phyloP scores from a whole-genome alignment of 2,329 filamentous ascomycete species.

The Verticillium longisporum region DNA sequence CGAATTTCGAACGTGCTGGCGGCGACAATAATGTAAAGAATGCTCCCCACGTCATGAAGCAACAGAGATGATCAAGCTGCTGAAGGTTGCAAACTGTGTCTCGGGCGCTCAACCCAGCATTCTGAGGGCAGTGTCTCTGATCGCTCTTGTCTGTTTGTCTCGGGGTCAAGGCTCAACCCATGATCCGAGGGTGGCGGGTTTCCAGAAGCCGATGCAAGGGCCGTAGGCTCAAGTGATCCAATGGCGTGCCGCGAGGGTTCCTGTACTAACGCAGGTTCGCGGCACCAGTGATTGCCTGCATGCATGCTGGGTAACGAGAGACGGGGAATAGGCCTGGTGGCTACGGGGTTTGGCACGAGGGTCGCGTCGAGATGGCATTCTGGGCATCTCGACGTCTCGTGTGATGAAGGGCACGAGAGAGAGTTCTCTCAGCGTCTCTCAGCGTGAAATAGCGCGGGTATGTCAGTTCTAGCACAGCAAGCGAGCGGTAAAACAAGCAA shows the following conservation, averaged over 20 bases:
- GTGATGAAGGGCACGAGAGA: too few species aligned
- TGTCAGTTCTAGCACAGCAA: too few species aligned
- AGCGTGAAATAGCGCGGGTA: too few species aligned
- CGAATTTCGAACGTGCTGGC: not conserved
- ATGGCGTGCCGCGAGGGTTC: not conserved
- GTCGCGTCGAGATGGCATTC: not conserved
- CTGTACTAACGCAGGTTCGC: slow-evolving; percentile 1
- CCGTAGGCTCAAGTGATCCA: not conserved
- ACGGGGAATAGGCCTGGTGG: not conserved
- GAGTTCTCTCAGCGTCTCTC: too few species aligned
- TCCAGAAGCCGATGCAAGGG: slow-evolving; percentile 3
- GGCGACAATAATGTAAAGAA: not conserved
- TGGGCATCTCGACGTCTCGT: not conserved
- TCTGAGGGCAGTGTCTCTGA: not conserved
- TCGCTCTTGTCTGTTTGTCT: too few species aligned
- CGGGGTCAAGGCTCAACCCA: not conserved
- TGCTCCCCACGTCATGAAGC: not conserved
- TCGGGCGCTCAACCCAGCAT: not conserved
- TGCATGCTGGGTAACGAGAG: not conserved
- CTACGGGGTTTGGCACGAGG: not conserved
- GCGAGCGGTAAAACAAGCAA: too few species aligned
- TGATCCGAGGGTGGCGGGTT: not conserved
- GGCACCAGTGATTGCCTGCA: not conserved
- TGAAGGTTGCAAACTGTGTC: not conserved
- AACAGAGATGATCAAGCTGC: not conserved